Evolutionary conservation across 176 grass and related monocot species (phyloP).

Genomic region (Musa acuminata): DNA sequence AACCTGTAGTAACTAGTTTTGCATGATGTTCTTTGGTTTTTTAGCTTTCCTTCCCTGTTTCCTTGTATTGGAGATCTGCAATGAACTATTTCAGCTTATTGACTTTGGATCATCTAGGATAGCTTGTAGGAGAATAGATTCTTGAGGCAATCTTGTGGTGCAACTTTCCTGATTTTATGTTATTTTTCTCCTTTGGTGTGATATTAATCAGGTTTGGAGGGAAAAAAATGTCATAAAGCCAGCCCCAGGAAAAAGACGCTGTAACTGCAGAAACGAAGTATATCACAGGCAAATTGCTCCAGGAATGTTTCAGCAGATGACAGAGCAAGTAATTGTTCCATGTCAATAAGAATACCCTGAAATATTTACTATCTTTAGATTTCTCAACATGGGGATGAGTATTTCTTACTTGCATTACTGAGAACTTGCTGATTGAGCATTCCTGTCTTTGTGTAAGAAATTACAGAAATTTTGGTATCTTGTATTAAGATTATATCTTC

Average conservation of each 20-base stretch:
- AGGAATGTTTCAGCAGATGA: constrained; percentile 99
- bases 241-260: constrained; percentile 74
- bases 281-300: constrained; percentile 94
- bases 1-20: too few species aligned
- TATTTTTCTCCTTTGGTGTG: constrained; percentile 10
- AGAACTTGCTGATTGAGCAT: neutral
- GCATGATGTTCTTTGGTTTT: too few species aligned
- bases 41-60: too few species aligned
- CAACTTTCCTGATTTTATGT: neutral
- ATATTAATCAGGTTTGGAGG: constrained; percentile 63
- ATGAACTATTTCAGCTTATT: neutral
- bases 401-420: neutral
- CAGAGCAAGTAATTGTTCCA: constrained; percentile 50
- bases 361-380: neutral
- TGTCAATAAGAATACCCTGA: neutral
- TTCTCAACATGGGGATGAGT: neutral
- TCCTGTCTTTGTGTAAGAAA: neutral
- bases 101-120: neutral
- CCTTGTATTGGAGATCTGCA: too few species aligned
- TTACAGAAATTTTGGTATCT: neutral
- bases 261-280: constrained; percentile 98
- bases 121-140: neutral
- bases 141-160: neutral
- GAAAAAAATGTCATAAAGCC: constrained; percentile 95
- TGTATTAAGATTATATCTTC: constrained; percentile 1